These are phyloP conservation scores for Diphasiastrum complanatum DNA, from an alignment of 83 land plant genomes.

Conservation along the genomic window DNA sequence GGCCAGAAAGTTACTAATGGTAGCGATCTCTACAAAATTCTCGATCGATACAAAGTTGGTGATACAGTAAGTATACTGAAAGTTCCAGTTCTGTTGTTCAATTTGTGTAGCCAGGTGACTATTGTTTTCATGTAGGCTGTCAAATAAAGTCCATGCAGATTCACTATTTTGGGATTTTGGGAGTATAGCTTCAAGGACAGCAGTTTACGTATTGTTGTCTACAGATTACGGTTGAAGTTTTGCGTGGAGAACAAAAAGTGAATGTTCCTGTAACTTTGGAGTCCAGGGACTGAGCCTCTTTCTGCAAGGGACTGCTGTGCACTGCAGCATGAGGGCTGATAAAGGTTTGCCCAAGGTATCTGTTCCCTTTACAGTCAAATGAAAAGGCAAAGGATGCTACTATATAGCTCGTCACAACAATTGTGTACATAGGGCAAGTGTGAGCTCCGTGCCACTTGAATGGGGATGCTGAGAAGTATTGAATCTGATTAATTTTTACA, in stretches of 20 bases:
- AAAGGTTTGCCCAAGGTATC: too few species aligned
- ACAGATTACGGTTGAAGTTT: conserved; percentile 29
- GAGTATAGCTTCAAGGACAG: neutral
- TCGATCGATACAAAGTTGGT: conserved; percentile 81
- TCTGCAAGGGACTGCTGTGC: too few species aligned
- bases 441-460: too few species aligned
- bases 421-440: too few species aligned
- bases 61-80: conserved; percentile 37
- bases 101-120: neutral
- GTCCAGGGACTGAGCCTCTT: conserved; percentile 19
- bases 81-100: neutral
- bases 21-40: conserved; percentile 86
- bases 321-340: too few species aligned
- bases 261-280: conserved; percentile 27
- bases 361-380: too few species aligned
- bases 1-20: conserved; percentile 82
- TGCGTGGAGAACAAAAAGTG: conserved; percentile 25
- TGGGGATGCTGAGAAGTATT: too few species aligned
- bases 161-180: neutral
- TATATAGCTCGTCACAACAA: too few species aligned
- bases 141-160: neutral
- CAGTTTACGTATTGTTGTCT: neutral
- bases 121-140: neutral
- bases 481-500: too few species aligned
- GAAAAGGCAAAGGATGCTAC: too few species aligned